Conservation (phyloP, 2,329 filamentous ascomycete species). For the Uncinocarpus reesii region DNA sequence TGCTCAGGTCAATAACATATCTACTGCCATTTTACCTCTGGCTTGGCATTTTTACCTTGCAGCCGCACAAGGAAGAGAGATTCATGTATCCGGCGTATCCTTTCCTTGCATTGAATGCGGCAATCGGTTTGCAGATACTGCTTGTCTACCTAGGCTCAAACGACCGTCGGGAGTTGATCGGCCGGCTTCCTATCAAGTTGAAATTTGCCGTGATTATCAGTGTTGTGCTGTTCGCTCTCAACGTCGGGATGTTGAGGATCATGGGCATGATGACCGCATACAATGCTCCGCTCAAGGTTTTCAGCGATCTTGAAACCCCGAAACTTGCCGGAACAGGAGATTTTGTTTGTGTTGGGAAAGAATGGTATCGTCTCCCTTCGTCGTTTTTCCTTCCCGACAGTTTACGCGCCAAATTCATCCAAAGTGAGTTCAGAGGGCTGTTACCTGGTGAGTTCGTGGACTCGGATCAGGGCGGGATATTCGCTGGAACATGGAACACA, state of each 20-base stretch:
- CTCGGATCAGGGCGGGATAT: constrained; percentile 57
- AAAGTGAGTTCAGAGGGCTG: constrained; percentile 78
- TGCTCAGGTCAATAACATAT: constrained; percentile 67
- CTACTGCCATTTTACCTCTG: constrained; percentile 85
- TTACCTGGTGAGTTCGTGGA: constrained; percentile 85
- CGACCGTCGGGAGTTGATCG: constrained; percentile 55
- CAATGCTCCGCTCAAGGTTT: constrained; percentile 63
- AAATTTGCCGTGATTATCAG: constrained; percentile 56
- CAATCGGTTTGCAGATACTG: constrained; percentile 70
- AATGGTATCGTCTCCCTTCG: constrained; percentile 96
- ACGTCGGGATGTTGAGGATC: constrained; percentile 59
- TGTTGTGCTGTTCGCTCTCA: constrained; percentile 53
- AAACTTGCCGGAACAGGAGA: constrained; percentile 52
- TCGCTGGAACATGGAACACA: constrained; percentile 72
- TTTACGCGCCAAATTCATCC: constrained; percentile 79
- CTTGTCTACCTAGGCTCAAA: constrained; percentile 63
- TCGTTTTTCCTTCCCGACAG: constrained; percentile 81
- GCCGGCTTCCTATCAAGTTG: constrained; percentile 62
- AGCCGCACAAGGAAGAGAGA: constrained; percentile 94
- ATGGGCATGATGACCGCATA: constrained; percentile 73
- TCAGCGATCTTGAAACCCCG: constrained; percentile 38
- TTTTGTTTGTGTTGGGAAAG: constrained; percentile 80
- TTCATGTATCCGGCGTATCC: constrained; percentile 99
- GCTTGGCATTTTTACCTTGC: constrained; percentile 79
- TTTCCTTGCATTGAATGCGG: constrained; percentile 77